A percentile compares a stretch with the other conserved stretches of the same genome.
Conservation (phyloP, 208 protist genomes). For the Histomonas meleagridis region DNA sequence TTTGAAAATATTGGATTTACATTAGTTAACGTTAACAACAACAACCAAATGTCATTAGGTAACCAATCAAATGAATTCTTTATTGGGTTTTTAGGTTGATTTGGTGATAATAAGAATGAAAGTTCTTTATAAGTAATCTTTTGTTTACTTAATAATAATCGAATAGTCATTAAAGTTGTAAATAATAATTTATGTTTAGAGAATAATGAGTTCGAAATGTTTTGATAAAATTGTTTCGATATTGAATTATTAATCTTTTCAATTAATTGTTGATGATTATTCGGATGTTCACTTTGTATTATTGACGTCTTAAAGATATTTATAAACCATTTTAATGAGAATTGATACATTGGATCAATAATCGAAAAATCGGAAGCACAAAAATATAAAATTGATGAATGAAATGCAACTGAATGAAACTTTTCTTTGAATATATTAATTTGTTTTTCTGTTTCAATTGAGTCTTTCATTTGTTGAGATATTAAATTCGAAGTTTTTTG, state of each 20-base stretch:
- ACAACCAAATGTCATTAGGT: neutral
- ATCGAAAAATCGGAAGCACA: slow-evolving; percentile 64
- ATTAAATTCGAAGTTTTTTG: slow-evolving; percentile 66
- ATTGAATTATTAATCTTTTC: slow-evolving; percentile 61
- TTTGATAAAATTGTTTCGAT: slow-evolving; percentile 66
- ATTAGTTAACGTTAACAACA: neutral
- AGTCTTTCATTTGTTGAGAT: slow-evolving; percentile 64
- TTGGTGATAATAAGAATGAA: slow-evolving; percentile 50
- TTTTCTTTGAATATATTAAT: slow-evolving; percentile 72
- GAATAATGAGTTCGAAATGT: slow-evolving; percentile 83
- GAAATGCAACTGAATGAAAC: slow-evolving; percentile 72
- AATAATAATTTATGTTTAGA: slow-evolving; percentile 95
- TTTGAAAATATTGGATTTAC: neutral
- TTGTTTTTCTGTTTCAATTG: slow-evolving; percentile 73
- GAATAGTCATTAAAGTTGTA: slow-evolving; percentile 77
- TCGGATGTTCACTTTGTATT: neutral
- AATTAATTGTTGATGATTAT: neutral
- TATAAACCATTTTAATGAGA: slow-evolving; percentile 31
- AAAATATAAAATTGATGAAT: slow-evolving; percentile 76
- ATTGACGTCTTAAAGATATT: neutral
- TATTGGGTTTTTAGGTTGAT: neutral
- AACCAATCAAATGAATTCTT: neutral
- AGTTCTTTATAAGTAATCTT: slow-evolving; percentile 45
- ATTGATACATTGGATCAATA: slow-evolving; percentile 57
- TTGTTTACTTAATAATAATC: slow-evolving; percentile 48